A percentile compares a stretch with the other conserved stretches of the same genome.
Evolutionary conservation across 306 rosid genomes (phyloP).

Genomic region (Alnus glutinosa): DNA sequence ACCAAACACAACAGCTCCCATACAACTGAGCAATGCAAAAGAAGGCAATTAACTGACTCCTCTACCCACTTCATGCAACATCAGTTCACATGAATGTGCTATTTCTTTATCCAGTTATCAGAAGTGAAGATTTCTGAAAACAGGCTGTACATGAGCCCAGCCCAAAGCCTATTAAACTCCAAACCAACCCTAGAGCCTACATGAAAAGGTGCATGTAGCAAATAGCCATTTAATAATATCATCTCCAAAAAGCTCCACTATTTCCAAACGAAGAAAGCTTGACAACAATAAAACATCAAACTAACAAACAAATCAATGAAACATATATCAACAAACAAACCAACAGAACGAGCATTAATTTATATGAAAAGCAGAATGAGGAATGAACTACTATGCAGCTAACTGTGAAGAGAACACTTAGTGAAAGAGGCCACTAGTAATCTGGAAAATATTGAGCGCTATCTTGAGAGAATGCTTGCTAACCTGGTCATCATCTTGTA

Average conservation of each 20-base stretch:
- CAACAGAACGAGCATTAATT: background rate
- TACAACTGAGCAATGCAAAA: background rate
- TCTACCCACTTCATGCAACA: background rate
- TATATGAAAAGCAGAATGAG: background rate
- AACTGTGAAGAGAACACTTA: background rate
- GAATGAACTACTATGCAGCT: background rate
- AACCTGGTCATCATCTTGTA: constrained; percentile 96
- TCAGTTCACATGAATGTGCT: background rate
- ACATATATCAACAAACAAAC: background rate
- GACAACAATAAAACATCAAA: background rate
- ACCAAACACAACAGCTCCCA: background rate
- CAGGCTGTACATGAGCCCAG: background rate
- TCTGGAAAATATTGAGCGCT: background rate
- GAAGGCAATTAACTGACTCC: background rate
- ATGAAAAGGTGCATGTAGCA: background rate
- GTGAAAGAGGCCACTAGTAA: background rate
- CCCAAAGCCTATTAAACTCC: background rate
- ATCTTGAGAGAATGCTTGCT: constrained; percentile 23
- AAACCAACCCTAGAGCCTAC: background rate
- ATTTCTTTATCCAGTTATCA: background rate
- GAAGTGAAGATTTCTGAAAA: background rate
- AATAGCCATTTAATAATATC: background rate
- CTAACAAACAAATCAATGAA: background rate
- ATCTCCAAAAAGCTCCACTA: background rate
- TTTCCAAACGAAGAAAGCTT: background rate